Evolutionary conservation across 345 rosid genomes (phyloP).

Genomic region (Gossypioides kirkii): DNA sequence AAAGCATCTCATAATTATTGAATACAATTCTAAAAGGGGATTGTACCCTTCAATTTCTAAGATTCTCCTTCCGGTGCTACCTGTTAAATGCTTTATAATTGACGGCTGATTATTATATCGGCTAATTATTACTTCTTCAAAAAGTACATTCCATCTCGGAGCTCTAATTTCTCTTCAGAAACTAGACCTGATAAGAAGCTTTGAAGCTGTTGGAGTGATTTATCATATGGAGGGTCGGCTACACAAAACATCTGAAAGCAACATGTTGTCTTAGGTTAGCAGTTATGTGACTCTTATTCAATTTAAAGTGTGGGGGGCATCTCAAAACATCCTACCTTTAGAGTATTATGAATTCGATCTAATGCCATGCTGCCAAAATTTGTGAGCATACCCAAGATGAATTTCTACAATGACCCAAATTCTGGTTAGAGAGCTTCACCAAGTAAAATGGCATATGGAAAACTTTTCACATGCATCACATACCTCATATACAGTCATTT

Average conservation of each 20-base stretch:
- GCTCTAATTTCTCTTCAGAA: conserved; percentile 81
- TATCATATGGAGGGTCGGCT: conserved; percentile 86
- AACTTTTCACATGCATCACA: conserved; percentile 16
- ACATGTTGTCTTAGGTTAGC: neutral
- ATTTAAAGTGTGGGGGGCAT: neutral
- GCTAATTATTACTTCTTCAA: conserved; percentile 57
- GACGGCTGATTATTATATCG: neutral
- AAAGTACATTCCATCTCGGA: conserved; percentile 70
- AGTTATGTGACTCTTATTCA: neutral
- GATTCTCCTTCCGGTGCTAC: neutral
- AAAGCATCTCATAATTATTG: neutral
- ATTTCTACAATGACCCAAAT: conserved; percentile 54
- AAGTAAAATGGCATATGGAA: neutral
- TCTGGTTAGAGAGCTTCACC: neutral
- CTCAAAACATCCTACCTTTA: conserved; percentile 50
- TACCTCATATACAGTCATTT: conserved; percentile 92
- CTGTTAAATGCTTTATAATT: neutral
- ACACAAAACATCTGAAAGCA: conserved; percentile 82
- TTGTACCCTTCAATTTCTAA: neutral
- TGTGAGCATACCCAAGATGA: conserved; percentile 92
- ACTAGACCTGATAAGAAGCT: conserved; percentile 82
- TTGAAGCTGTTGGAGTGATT: conserved; percentile 88
- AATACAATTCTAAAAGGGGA: neutral
- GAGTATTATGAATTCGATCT: conserved; percentile 86
- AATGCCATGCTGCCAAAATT: conserved; percentile 87